Percentiles rank a stretch among this genome's conserved stretches.
Evolutionary conservation across 169 alveolate species (phyloP).

Genomic region (Plasmodium vivax): DNA sequence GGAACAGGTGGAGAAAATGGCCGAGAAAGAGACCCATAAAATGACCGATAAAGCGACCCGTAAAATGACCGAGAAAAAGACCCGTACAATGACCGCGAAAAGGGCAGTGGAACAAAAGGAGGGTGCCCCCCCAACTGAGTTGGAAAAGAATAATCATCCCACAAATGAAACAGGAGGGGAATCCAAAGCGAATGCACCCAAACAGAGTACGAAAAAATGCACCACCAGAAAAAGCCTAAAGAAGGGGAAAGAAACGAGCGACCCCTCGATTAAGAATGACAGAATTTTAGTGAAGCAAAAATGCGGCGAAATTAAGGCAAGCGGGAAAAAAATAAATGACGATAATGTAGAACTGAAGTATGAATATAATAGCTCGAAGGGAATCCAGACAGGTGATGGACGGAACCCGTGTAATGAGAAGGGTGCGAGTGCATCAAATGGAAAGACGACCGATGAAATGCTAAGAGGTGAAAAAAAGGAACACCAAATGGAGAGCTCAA

Average conservation of each 20-base stretch:
- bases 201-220: background rate
- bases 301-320: background rate
- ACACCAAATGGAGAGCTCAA: background rate
- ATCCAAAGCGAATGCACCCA: background rate
- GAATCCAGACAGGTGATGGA: background rate
- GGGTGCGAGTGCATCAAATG: background rate
- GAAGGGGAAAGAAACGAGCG: background rate
- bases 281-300: background rate
- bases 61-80: background rate
- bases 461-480: background rate
- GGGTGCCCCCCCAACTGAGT: background rate
- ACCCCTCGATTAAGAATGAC: background rate
- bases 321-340: background rate
- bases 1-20: background rate
- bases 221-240: background rate
- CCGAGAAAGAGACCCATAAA: background rate
- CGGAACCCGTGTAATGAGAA: background rate
- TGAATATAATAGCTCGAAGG: background rate
- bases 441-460: background rate
- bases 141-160: background rate
- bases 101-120: background rate
- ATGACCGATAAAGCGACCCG: background rate
- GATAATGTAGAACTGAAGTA: background rate
- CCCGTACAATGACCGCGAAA: background rate
- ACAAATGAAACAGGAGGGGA: background rate